A percentile compares a stretch with the other conserved stretches of the same genome.
Conservation (phyloP, 2,329 filamentous ascomycete genomes). For the Mycosphaerella arachidis region DNA sequence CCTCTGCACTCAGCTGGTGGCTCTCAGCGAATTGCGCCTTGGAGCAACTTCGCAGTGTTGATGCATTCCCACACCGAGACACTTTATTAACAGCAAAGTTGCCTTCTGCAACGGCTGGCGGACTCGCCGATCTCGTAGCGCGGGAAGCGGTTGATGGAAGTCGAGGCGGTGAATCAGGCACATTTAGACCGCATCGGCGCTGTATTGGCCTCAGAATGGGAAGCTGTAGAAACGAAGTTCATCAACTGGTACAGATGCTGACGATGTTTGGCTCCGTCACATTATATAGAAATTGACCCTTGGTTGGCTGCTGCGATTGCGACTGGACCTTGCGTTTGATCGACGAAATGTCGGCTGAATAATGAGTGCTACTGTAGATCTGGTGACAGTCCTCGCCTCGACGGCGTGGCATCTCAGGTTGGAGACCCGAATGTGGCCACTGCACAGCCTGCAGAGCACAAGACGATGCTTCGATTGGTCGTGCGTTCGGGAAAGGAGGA, state of each 20-base stretch:
- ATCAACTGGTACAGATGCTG: neutral
- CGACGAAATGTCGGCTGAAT: slow-evolving; percentile 2
- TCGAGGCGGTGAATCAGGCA: neutral
- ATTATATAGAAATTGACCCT: neutral
- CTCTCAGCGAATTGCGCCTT: neutral
- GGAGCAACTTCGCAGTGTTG: neutral
- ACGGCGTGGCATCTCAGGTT: slow-evolving; percentile 2
- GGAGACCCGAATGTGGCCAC: neutral
- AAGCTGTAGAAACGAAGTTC: neutral
- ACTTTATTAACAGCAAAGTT: neutral
- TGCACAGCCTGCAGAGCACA: neutral
- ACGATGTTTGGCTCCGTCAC: neutral
- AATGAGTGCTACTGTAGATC: neutral
- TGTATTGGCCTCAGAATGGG: neutral
- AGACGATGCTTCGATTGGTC: slow-evolving; percentile 2
- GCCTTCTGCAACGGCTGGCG: neutral
- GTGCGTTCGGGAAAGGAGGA: neutral
- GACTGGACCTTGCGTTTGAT: slow-evolving; percentile 4
- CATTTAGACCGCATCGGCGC: neutral
- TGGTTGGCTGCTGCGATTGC: neutral
- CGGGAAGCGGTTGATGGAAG: neutral
- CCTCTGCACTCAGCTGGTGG: neutral
- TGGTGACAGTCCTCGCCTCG: neutral
- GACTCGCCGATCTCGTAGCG: neutral
- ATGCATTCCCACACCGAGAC: neutral